Conservation (phyloP, 2,329 filamentous ascomycete genomes). For the Ophiostoma australiae region DNA sequence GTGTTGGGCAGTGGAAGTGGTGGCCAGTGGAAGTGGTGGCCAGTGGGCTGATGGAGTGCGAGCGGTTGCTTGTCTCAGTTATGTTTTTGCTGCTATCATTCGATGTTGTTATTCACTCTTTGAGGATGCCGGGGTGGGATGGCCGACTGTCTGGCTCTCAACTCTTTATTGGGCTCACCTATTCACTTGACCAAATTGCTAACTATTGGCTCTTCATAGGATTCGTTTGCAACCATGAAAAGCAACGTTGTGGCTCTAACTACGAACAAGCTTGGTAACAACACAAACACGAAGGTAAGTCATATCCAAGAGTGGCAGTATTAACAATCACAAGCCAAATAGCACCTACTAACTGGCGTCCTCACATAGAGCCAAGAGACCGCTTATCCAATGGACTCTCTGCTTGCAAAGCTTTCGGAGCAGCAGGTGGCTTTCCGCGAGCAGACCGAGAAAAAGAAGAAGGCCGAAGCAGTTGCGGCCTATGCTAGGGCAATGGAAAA, state of each 20-base stretch:
- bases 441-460: constrained; percentile 52
- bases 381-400: constrained; percentile 60
- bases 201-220: constrained; percentile 18
- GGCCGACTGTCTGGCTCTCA: not conserved
- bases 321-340: not conserved
- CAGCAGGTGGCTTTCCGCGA: constrained; percentile 58
- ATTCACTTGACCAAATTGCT: constrained; percentile 5
- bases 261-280: constrained; percentile 53
- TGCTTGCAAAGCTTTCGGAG: constrained; percentile 68
- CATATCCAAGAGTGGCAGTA: not conserved
- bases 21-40: not conserved
- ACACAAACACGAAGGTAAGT: constrained; percentile 49
- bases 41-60: not conserved
- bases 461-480: constrained; percentile 36
- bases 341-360: not conserved
- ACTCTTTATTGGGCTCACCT: not conserved
- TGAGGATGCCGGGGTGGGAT: too few relatives aligned
- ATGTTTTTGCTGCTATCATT: not conserved
- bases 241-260: constrained; percentile 46
- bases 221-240: constrained; percentile 33
- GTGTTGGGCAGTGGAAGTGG: not conserved
- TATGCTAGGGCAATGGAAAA: constrained; percentile 43
- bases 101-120: not conserved
- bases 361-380: constrained; percentile 31
- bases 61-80: not conserved